Evolutionary conservation across 331 rosid genomes (phyloP), one percentile per base, ranked within the genome.

Genomic region (Pyrus hybrid): DNA sequence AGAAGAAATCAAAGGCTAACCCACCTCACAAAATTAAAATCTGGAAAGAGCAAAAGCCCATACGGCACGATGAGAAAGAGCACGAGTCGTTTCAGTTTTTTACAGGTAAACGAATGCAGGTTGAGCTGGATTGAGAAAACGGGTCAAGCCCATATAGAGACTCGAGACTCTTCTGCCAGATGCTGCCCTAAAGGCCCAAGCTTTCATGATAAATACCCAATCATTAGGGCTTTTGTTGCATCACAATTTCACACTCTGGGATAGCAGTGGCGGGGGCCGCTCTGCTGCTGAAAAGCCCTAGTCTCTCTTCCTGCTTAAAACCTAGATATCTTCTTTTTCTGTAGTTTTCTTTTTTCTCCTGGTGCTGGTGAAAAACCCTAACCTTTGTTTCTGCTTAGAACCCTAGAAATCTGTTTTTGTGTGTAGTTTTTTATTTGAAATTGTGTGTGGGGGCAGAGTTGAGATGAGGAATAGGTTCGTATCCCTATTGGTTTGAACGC

Each of bases 401-500:
- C 7, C 64, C 25, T 51, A 17, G 41, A 8, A 17, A 3, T 23
- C 43, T 2, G 9, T 5, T 4, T 65, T 35, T 35, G 43, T 20
- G 25, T 18, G 18, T 28, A 37, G 18, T 32, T 71, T 56, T 51
- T 71, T 0, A 51, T 13, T n/a, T 29, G 30, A 4, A 30, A 13
- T 58, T 45, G 43, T 37, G 85, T 54, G 80, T 69, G 0, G 9
- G n/a, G 56, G 56, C 12, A 49, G n/a, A 6, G 2, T 63, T 64
- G 74, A 64, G 71, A 74, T 74, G 85, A 32, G 37, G 76, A 82
- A 63, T 79, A 73, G 22, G 14, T 53, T 37, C 66, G 61, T 67
- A 77, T 78, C 80, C 85, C 80, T 78, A 79, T 82, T 83, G 78
- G 80, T 79, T 75, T 83, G 86, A 79, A 70, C 32, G 83, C 83